Evolutionary conservation across 768 basidiomycete genomes (phyloP), one percentile per base, ranked within the genome.

Genomic region (Psilocybe subaeruginosa): DNA sequence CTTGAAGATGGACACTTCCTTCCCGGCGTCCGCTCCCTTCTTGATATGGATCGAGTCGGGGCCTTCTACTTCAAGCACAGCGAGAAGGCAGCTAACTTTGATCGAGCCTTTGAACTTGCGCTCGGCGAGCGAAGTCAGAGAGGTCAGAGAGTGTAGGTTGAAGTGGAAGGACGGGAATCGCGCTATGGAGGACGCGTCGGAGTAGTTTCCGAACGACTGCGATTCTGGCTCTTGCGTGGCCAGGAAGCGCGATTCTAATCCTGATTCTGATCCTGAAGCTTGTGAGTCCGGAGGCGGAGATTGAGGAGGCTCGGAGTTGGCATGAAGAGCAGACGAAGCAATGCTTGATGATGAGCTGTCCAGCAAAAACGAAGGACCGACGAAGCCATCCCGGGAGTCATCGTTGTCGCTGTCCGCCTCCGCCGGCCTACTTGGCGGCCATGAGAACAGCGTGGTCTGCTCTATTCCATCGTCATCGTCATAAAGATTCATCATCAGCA

Each of bases 161-260:
- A 94, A 92, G 62, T 89, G 86, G 67, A 92, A 93, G 7, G 79
- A 74, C 3, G 92, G 92, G 66, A 93, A 93, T 8, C 80, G 82
- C 8, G 81, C 85, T 63, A 93, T 89, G 16, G 91, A 92, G 0
- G 88, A 88, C 0, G 84, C 80, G 64, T 89, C 84, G 4, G 89
- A 90, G 68, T 85, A 85, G 62, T 80, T 51, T 5, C 62, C 73
- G 64, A 78, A 77, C 0, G 86, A 87, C 43, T 77, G 76, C 8
- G 70, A 70, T 54, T 72, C 69, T 30, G 68, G 57, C 2, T 61
- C 64, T 48, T 70, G 70, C 4, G 67, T 70, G 46, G 68, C 69
- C 41, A 57, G 12, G 14, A 53, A 53, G 5, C 19, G 51, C n/a
- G 51, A 53, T 23, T 53, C 23, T 12, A 29, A 51, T 14, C 9